These are phyloP conservation scores for Entomortierella chlamydospora DNA, from an alignment of 192 early-diverging fungal species.

Conservation along the genomic window DNA sequence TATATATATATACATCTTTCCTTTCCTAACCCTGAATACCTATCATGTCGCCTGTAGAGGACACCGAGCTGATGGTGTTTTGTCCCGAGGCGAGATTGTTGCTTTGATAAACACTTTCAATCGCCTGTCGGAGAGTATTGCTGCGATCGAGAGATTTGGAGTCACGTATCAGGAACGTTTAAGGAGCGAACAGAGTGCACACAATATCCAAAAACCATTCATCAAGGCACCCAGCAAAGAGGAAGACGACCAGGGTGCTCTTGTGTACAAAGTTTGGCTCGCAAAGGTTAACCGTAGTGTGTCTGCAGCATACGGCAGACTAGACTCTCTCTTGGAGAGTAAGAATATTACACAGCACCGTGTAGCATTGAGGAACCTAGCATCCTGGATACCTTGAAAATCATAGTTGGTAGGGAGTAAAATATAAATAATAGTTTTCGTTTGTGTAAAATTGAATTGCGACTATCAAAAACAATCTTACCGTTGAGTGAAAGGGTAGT, in stretches of 20 bases:
- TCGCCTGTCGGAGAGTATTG: slow-evolving; percentile 87
- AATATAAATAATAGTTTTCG: not conserved
- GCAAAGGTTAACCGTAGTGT: slow-evolving; percentile 6
- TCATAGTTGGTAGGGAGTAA: not conserved
- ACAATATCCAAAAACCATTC: not conserved
- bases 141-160: slow-evolving; percentile 84
- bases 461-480: too few species aligned
- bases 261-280: slow-evolving; percentile 29
- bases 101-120: slow-evolving; percentile 91
- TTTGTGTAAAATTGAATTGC: not conserved
- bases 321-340: slow-evolving; percentile 22
- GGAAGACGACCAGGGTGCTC: slow-evolving; percentile 30
- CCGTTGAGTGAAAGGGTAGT: too few species aligned
- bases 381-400: slow-evolving; percentile 26
- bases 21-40: not conserved
- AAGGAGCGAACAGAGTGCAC: slow-evolving; percentile 8
- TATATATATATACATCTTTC: too few species aligned
- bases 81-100: slow-evolving; percentile 88
- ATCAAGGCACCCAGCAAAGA: slow-evolving; percentile 40
- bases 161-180: slow-evolving; percentile 69
- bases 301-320: not conserved
- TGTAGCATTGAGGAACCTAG: slow-evolving; percentile 3
- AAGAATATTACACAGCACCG: slow-evolving; percentile 35
- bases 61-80: slow-evolving; percentile 61
- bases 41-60: slow-evolving; percentile 34